These are phyloP conservation scores for Fusarium illudens DNA, from an alignment of 2,329 filamentous ascomycete genomes.

Conservation along the genomic window DNA sequence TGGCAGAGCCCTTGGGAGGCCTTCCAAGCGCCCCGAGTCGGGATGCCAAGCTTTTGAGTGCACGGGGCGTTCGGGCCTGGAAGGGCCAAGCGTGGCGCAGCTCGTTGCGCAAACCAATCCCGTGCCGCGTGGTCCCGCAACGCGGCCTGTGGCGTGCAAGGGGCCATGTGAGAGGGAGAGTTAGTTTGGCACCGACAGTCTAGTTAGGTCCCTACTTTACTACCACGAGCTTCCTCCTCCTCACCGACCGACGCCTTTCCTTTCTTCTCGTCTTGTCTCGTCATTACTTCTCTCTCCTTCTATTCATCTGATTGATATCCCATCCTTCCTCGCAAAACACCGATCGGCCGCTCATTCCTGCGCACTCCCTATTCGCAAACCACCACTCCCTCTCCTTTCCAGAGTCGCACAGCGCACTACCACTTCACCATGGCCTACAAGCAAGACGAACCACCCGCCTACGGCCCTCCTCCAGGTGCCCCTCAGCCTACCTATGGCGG, in stretches of 20 bases:
- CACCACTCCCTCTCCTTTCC: constrained; percentile 5
- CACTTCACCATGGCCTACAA: constrained; percentile 47
- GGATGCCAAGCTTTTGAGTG: constrained; percentile 20
- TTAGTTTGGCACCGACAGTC: constrained; percentile 34
- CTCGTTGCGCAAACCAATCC: constrained; percentile 24
- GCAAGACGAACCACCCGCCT: constrained; percentile 60
- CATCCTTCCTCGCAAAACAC: not conserved
- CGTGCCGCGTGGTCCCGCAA: constrained; percentile 39
- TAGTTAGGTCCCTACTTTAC: constrained; percentile 18
- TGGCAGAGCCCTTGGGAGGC: not conserved
- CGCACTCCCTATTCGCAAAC: not conserved
- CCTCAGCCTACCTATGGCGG: constrained; percentile 57
- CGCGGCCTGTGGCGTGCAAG: constrained; percentile 38
- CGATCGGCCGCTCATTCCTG: constrained; percentile 1
- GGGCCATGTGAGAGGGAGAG: constrained; percentile 41
- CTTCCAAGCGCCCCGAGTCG: not conserved
- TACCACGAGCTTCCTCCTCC: constrained; percentile 19
- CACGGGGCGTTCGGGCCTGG: constrained; percentile 17
- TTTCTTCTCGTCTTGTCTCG: constrained; percentile 1
- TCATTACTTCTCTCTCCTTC: constrained; percentile 15
- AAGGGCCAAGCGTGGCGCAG: constrained; percentile 49
- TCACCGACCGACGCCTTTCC: constrained; percentile 20
- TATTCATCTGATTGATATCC: constrained; percentile 7
- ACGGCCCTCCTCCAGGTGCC: constrained; percentile 50
- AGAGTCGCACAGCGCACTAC: constrained; percentile 2